These are phyloP conservation scores for Polytrichum commune DNA, from an alignment of 225 moss, liverwort and hornwort genomes.

Conservation along the genomic window DNA sequence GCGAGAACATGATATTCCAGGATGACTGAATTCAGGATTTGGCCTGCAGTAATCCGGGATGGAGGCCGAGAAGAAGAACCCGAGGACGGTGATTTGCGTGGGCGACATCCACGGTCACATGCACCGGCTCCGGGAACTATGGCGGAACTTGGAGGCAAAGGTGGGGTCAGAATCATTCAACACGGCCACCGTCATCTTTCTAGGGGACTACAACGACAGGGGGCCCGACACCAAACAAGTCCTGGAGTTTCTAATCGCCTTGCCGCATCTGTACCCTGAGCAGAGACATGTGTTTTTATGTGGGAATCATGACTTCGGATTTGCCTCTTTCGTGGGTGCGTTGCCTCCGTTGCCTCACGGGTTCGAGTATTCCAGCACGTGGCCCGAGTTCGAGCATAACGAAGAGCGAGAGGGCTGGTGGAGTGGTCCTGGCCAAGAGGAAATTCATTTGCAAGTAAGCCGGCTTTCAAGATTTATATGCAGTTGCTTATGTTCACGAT, in stretches of 20 bases:
- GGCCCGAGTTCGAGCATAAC: conserved; percentile 58
- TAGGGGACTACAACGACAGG: conserved; percentile 92
- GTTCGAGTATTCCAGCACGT: conserved; percentile 59
- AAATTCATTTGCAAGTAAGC: conserved; percentile 63
- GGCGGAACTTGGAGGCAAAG: conserved; percentile 76
- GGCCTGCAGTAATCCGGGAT: no score
- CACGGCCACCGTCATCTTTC: conserved; percentile 59
- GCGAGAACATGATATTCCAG: no score
- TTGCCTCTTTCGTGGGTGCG: conserved; percentile 73
- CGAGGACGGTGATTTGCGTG: conserved; percentile 62
- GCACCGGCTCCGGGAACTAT: conserved; percentile 51
- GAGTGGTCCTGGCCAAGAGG: conserved; percentile 73
- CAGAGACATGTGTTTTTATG: conserved; percentile 80
- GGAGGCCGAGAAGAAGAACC: no score
- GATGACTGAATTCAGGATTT: no score
- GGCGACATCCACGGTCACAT: conserved; percentile 87
- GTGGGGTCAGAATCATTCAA: conserved; percentile 39
- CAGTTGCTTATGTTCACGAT: no score
- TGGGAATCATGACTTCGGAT: conserved; percentile 95
- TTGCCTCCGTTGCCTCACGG: conserved; percentile 45
- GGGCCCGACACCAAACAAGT: conserved; percentile 59
- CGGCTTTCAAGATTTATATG: no score
- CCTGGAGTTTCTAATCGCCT: conserved; percentile 65
- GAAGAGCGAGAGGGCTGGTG: conserved; percentile 89
- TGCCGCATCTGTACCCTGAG: conserved; percentile 53